Percentiles rank a stretch among this genome's conserved stretches.
Conservation (phyloP, 2,329 filamentous ascomycete genomes). For the Aureobasidium sp. region DNA sequence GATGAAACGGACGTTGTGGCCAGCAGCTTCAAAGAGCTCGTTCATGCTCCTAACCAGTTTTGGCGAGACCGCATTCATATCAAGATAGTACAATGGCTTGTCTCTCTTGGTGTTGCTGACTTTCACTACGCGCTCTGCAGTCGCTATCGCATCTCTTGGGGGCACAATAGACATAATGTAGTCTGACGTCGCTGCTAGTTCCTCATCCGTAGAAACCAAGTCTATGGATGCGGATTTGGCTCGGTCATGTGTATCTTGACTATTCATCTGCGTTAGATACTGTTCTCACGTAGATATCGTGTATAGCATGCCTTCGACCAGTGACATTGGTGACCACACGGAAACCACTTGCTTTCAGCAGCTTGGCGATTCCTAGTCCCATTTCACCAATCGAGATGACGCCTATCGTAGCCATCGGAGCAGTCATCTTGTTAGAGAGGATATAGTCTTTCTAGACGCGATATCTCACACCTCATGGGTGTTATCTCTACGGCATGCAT, state of each 20-base stretch:
- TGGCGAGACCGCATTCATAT: conserved; percentile 40
- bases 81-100: conserved; percentile 31
- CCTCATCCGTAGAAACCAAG: conserved; percentile 27
- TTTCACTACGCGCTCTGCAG: conserved; percentile 30
- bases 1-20: conserved; percentile 31
- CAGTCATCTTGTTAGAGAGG: conserved; percentile 6
- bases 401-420: conserved; percentile 36
- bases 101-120: conserved; percentile 14
- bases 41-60: conserved; percentile 25
- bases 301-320: conserved; percentile 41
- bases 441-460: not conserved
- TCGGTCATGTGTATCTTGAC: conserved; percentile 33
- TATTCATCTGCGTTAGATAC: conserved; percentile 12
- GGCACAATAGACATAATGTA: conserved; percentile 42
- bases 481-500: not conserved
- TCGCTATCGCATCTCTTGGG: conserved; percentile 35
- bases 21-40: conserved; percentile 22
- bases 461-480: too few species aligned
- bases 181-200: conserved; percentile 32
- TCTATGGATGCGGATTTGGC: conserved; percentile 29
- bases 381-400: conserved; percentile 57
- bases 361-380: conserved; percentile 51
- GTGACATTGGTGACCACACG: conserved; percentile 48
- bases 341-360: conserved; percentile 49
- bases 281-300: not conserved